Base-by-base conservation (phyloP, 2,329 filamentous ascomycete genomes). In the Metarhizium anisopliae region DNA sequence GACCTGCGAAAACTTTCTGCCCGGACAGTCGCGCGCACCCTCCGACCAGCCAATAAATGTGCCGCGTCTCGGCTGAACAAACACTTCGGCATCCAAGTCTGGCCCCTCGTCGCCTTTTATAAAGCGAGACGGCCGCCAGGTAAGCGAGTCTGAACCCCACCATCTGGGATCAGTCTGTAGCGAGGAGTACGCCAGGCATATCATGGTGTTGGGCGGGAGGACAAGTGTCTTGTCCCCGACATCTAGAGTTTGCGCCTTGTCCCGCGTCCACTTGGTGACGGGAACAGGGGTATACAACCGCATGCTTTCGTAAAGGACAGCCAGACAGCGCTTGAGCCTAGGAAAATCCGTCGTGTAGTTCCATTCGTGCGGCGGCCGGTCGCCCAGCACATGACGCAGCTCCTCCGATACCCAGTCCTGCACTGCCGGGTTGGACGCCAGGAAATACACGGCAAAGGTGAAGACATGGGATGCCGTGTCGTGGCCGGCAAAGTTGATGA, bases 401-500 rank as follows among this genome's bases (percentile, higher is more conserved):
- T 77, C 76, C 52, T 76, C 69, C 0, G 67, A 62, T 0, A 77
- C 50, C 75, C 74, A 78, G 3, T 73, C 68, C 56, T 79, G 77
- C 3, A 75, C 68, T 4, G 71, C 63, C 0, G 72, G 75, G 47
- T 76, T 59, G 0, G 70, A 67, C 2, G 77, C 76, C 2, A 81
- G 66, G 8, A 77, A 72, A 6, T 72, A 62, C 1, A 76, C 61
- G 0, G 70, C 64, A 54, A 72, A 78, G 0, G 70, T 69, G 6
- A 79, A 61, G 0, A 72, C 72, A 32, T 76, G 72, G 0, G 77
- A 74, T 0, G 76, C 77, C 0, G 77, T 79, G 56, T 81, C 77
- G 55, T 79, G 76, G 0, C 78, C 78, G 0, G 78, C 77, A 50
- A 80, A 68, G 51, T 75, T 78, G 58, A 78, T 71, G 2, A 74